Percentiles rank a stretch among this genome's conserved stretches.
These are phyloP conservation scores for Phytophthora citrophthora DNA, from an alignment of 352 stramenopile genomes.

Conservation along the genomic window DNA sequence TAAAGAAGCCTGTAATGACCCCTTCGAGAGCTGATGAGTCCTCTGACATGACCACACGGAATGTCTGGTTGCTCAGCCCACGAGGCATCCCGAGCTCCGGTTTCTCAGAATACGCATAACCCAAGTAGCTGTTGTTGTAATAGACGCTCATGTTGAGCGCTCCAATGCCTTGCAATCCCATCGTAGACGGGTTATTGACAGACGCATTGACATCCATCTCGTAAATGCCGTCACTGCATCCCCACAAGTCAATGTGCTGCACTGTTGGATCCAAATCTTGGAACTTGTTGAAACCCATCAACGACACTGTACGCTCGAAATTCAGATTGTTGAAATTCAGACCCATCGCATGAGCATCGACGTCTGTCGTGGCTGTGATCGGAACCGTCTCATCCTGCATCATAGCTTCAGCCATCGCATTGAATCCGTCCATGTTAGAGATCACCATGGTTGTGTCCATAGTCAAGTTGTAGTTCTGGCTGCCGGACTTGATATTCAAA, in stretches of 20 bases:
- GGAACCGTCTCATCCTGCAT: conserved; percentile 47
- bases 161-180: conserved; percentile 61
- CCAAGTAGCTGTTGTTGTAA: conserved; percentile 63
- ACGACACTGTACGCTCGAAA: conserved; percentile 49
- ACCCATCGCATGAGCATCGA: conserved; percentile 51
- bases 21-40: conserved; percentile 31
- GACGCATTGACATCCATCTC: conserved; percentile 67
- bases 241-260: conserved; percentile 54
- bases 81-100: conserved; percentile 52
- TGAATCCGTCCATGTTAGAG: conserved; percentile 51
- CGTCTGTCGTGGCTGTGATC: conserved; percentile 35
- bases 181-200: conserved; percentile 49
- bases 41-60: conserved; percentile 53
- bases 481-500: conserved; percentile 51
- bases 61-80: conserved; percentile 46
- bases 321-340: conserved; percentile 53
- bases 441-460: conserved; percentile 46
- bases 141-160: conserved; percentile 74
- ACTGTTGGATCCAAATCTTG: conserved; percentile 36
- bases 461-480: conserved; percentile 58
- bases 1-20: conserved; percentile 51
- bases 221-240: conserved; percentile 43
- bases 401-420: conserved; percentile 43
- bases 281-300: conserved; percentile 66
- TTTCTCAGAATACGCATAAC: conserved; percentile 56